phyloP scores from a whole-genome alignment of 2,329 filamentous ascomycete genomes.

The Tolypocladium tundrense region DNA sequence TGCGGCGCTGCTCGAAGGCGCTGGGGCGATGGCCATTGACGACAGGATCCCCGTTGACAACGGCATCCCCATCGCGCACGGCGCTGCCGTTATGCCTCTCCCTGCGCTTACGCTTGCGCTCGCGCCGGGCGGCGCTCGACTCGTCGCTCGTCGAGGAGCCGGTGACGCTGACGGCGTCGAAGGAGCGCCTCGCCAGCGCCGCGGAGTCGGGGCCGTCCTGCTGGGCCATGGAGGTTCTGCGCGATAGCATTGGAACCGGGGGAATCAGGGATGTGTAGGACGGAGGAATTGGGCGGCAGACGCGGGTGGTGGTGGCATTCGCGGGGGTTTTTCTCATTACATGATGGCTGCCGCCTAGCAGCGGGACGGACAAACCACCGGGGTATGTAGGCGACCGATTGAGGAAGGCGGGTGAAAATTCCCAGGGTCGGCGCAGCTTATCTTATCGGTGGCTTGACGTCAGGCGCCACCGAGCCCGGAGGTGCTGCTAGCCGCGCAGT shows the following conservation, averaged over 20 bases:
- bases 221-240: constrained; percentile 15
- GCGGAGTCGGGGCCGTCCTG: constrained; percentile 12
- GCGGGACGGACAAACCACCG: not conserved
- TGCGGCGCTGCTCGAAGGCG: constrained; percentile 31
- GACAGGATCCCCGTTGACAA: constrained; percentile 1
- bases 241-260: not conserved
- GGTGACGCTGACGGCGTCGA: constrained; percentile 15
- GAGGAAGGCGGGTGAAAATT: not conserved
- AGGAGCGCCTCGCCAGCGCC: constrained; percentile 19
- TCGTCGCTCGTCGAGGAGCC: constrained; percentile 19
- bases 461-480: not conserved
- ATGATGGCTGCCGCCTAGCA: not conserved
- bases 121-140: constrained; percentile 12
- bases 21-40: constrained; percentile 10
- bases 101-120: constrained; percentile 7
- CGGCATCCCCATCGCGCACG: constrained; percentile 2
- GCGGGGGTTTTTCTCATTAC: not conserved
- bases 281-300: not conserved
- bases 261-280: not conserved
- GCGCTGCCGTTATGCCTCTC: constrained; percentile 14
- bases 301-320: not conserved
- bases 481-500: no score
- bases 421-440: not conserved
- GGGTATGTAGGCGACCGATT: not conserved
- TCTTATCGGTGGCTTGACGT: not conserved